Conservation (phyloP, 169 alveolate species). For the Plasmodium yoelii region DNA sequence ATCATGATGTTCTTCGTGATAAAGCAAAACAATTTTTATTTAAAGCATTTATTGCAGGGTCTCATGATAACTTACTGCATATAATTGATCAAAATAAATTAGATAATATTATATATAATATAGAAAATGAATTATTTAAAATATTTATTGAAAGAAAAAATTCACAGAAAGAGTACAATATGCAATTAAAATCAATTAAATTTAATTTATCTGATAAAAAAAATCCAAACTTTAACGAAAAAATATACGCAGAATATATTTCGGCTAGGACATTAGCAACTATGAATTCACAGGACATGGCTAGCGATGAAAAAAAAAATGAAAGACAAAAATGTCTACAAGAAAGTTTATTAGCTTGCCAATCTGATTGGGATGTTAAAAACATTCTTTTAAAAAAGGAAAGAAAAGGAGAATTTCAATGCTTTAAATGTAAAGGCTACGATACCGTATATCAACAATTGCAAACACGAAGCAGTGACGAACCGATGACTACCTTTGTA, state of each 20-base stretch:
- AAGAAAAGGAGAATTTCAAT: slow-evolving; percentile 94
- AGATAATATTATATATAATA: slow-evolving; percentile 82
- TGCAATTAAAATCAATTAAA: slow-evolving; percentile 90
- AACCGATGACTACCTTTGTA: slow-evolving; percentile 99
- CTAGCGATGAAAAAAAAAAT: slow-evolving; percentile 92
- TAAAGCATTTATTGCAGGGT: slow-evolving; percentile 77
- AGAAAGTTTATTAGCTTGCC: slow-evolving; percentile 91
- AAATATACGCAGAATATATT: slow-evolving; percentile 88
- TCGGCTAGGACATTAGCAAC: slow-evolving; percentile 87
- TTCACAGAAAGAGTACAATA: slow-evolving; percentile 85
- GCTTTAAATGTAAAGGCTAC: slow-evolving; percentile 93
- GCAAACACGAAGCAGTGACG: slow-evolving; percentile 98
- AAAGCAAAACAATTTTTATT: slow-evolving; percentile 79
- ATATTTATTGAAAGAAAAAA: slow-evolving; percentile 76
- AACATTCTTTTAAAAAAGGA: slow-evolving; percentile 82
- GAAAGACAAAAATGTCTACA: slow-evolving; percentile 87
- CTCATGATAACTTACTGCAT: slow-evolving; percentile 48
- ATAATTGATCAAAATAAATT: slow-evolving; percentile 79
- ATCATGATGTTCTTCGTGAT: slow-evolving; percentile 73
- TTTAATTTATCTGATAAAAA: slow-evolving; percentile 92
- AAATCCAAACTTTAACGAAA: slow-evolving; percentile 90
- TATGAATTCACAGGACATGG: slow-evolving; percentile 95
- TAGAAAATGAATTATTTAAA: slow-evolving; percentile 83
- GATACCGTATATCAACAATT: slow-evolving; percentile 93
- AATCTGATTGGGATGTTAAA: slow-evolving; percentile 96